These are phyloP conservation scores for Fusarium redolens DNA, from an alignment of 2,329 filamentous ascomycete species.

Conservation along the genomic window DNA sequence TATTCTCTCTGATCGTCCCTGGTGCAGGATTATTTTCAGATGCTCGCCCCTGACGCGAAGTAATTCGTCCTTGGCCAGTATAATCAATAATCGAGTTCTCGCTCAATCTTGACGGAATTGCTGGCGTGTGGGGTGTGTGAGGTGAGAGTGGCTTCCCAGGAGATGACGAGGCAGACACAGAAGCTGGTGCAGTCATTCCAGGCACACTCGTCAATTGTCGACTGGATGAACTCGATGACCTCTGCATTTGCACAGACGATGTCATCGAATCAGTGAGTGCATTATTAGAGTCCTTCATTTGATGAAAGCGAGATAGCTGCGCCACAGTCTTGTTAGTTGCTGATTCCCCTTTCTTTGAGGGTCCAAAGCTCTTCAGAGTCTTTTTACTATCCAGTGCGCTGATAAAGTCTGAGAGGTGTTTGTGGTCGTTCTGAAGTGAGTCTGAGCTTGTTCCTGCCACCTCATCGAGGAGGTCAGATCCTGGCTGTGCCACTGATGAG, in stretches of 20 bases:
- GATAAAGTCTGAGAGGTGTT: slow-evolving; percentile 93
- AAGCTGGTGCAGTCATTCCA: slow-evolving; percentile 77
- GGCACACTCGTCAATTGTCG: slow-evolving; percentile 69
- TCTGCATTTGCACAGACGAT: slow-evolving; percentile 85
- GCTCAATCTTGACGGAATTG: slow-evolving; percentile 91
- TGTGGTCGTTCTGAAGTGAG: slow-evolving; percentile 80
- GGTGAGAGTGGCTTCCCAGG: slow-evolving; percentile 91
- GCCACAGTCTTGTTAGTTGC: slow-evolving; percentile 80
- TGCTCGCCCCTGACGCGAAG: slow-evolving; percentile 46
- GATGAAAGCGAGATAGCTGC: slow-evolving; percentile 85
- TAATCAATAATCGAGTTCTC: slow-evolving; percentile 79
- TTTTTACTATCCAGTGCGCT: slow-evolving; percentile 89
- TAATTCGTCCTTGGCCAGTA: slow-evolving; percentile 44
- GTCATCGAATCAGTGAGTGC: slow-evolving; percentile 93
- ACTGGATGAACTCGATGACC: slow-evolving; percentile 80
- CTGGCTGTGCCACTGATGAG: slow-evolving; percentile 77
- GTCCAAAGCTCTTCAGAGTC: slow-evolving; percentile 83
- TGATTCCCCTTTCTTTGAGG: slow-evolving; percentile 73
- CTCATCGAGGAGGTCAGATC: slow-evolving; percentile 82
- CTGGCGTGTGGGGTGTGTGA: slow-evolving; percentile 91
- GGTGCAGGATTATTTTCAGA: slow-evolving; percentile 44
- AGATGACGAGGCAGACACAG: slow-evolving; percentile 86
- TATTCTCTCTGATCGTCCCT: slow-evolving; percentile 51
- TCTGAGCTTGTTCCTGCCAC: slow-evolving; percentile 74
- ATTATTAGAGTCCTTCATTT: slow-evolving; percentile 89